A percentile compares a stretch with the other conserved stretches of the same genome.
Conservation (phyloP, 257 asterid genomes). For the Fraxinus anomala region DNA sequence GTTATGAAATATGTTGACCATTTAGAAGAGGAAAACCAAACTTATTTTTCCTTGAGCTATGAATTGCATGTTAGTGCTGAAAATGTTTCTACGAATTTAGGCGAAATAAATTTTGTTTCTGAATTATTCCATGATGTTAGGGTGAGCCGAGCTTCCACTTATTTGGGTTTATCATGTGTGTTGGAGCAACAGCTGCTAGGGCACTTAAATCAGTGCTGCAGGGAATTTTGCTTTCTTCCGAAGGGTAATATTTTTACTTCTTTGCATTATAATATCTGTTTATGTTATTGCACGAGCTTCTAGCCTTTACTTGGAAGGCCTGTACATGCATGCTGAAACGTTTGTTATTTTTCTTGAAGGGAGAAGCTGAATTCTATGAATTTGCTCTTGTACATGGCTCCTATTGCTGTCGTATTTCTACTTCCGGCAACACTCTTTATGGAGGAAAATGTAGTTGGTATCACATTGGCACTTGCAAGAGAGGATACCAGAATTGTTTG, state of each 20-base stretch:
- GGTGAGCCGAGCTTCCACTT: conserved; percentile 48
- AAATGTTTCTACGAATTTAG: background rate
- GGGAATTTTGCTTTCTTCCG: conserved; percentile 42
- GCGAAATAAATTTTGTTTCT: background rate
- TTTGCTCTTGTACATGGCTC: conserved; percentile 47
- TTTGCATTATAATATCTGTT: conserved; percentile 1
- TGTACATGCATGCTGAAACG: conserved; percentile 1
- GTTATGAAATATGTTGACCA: background rate
- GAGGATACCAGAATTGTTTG: conserved; percentile 30
- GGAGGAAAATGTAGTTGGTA: conserved; percentile 43
- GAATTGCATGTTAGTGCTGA: background rate
- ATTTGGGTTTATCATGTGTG: conserved; percentile 43
- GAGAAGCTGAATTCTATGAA: conserved; percentile 46
- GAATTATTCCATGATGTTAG: conserved; percentile 22
- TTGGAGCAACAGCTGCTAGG: conserved; percentile 45
- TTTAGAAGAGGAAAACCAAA: background rate
- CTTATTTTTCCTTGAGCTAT: no score
- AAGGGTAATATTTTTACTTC: conserved; percentile 32
- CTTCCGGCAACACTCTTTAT: conserved; percentile 41
- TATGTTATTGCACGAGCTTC: background rate
- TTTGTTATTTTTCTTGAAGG: conserved; percentile 19
- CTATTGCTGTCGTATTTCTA: conserved; percentile 39
- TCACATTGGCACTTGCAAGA: conserved; percentile 35
- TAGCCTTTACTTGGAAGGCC: background rate
- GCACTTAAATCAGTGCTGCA: conserved; percentile 44